A percentile compares a stretch with the other conserved stretches of the same genome.
Evolutionary conservation across 352 stramenopile species (phyloP).

Genomic region (Pilasporangium apinafurcum): DNA sequence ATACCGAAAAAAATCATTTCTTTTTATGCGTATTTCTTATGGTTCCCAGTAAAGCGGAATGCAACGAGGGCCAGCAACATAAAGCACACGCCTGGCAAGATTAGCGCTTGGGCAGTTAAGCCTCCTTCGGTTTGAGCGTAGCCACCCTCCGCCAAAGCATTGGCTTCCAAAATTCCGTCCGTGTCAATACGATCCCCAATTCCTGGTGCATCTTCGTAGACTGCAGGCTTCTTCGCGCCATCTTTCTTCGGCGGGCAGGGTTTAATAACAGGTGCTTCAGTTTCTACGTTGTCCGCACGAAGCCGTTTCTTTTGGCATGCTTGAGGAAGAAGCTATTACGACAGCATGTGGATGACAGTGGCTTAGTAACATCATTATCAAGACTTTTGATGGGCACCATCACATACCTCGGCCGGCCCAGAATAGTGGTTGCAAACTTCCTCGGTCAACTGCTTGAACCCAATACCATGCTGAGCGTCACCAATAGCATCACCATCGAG

Average conservation of each 20-base stretch:
- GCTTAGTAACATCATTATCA: too few relatives aligned
- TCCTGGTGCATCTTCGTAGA: constrained; percentile 54
- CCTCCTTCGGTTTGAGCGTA: not conserved
- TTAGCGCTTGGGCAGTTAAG: constrained; percentile 12
- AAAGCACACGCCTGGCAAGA: constrained; percentile 50
- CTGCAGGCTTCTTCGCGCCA: constrained; percentile 13
- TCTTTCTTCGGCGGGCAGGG: constrained; percentile 69
- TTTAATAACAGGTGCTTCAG: constrained; percentile 40
- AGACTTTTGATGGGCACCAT: too few relatives aligned
- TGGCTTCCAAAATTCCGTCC: constrained; percentile 5
- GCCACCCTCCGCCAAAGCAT: constrained; percentile 2
- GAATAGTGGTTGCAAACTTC: constrained; percentile 65
- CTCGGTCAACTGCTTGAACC: constrained; percentile 56
- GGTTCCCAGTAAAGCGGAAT: constrained; percentile 48
- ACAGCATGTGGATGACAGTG: too few relatives aligned
- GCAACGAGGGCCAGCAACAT: constrained; percentile 41
- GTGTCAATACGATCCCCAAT: constrained; percentile 39
- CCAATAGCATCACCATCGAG: constrained; percentile 54
- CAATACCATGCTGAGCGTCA: constrained; percentile 53
- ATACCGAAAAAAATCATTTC: not conserved
- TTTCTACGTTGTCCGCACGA: constrained; percentile 22
- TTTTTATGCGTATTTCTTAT: constrained; percentile 72
- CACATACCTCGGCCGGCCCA: constrained; percentile 30
- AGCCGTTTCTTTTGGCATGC: constrained; percentile 62
- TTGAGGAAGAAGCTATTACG: too few relatives aligned